Evolutionary conservation across 805 yeast species (phyloP).

Genomic region (Schizosaccharomyces pombe): DNA sequence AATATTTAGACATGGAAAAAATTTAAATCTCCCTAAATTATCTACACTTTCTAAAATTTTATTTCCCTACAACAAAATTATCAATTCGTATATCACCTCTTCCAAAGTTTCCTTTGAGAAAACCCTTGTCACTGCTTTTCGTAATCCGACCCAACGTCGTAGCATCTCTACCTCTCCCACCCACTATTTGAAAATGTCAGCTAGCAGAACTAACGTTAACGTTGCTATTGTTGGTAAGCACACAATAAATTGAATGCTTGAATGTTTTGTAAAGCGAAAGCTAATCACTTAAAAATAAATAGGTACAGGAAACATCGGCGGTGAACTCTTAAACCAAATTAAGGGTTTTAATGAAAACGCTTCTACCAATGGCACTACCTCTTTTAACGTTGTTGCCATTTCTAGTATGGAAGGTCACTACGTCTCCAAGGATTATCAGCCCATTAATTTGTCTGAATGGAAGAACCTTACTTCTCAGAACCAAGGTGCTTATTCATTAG

Average conservation of each 20-base stretch:
- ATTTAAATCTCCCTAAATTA: too few species aligned
- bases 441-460: constrained; percentile 45
- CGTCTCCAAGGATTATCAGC: constrained; percentile 41
- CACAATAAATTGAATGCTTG: not conserved
- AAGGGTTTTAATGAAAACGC: constrained; percentile 23
- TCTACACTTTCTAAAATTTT: too few species aligned
- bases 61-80: too few species aligned
- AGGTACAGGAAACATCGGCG: constrained; percentile 89
- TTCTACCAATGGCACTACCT: constrained; percentile 21
- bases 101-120: too few species aligned
- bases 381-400: constrained; percentile 55
- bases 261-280: not conserved
- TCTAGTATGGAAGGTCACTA: constrained; percentile 55
- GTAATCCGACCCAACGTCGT: too few species aligned
- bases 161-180: not conserved
- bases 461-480: constrained; percentile 18
- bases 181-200: not conserved
- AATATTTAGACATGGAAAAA: too few species aligned
- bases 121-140: too few species aligned
- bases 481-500: constrained; percentile 24
- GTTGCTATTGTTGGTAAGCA: constrained; percentile 7
- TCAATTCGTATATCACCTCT: too few species aligned
- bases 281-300: not conserved
- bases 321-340: constrained; percentile 70
- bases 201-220: constrained; percentile 4